phyloP scores from a whole-genome alignment of 495 filamentous ascomycete species.

The Podospora bellae-mahoneyi region DNA sequence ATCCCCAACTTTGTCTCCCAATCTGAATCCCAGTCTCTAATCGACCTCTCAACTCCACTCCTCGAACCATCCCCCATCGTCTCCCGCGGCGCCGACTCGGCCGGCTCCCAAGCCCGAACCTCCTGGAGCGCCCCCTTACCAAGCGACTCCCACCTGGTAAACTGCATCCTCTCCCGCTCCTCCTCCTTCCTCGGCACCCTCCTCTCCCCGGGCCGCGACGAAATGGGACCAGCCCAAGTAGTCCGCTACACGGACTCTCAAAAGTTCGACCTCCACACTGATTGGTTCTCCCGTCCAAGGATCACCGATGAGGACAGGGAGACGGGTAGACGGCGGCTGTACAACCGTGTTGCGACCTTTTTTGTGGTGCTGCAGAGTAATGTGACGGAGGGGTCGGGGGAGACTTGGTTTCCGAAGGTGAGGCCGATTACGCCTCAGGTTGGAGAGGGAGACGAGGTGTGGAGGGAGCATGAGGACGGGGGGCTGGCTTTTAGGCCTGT shows the following conservation, averaged over 20 bases:
- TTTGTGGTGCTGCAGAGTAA: constrained; percentile 37
- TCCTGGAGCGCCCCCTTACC: constrained; percentile 40
- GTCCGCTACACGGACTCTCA: constrained; percentile 43
- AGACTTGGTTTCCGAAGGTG: constrained; percentile 46
- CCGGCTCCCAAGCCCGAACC: constrained; percentile 33
- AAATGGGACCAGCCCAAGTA: constrained; percentile 42
- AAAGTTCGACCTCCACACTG: constrained; percentile 42
- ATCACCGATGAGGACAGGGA: constrained; percentile 24
- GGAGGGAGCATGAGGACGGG: constrained; percentile 41
- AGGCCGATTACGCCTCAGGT: constrained; percentile 11
- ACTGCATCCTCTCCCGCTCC: constrained; percentile 38
- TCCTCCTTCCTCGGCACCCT: constrained; percentile 40
- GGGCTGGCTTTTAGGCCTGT: constrained; percentile 47
- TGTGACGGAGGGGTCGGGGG: constrained; percentile 32
- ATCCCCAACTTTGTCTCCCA: constrained; percentile 35
- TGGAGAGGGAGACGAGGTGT: constrained; percentile 18
- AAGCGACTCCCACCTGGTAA: constrained; percentile 27
- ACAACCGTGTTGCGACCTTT: constrained; percentile 43
- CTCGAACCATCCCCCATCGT: constrained; percentile 36
- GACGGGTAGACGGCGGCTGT: constrained; percentile 29
- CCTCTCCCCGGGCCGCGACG: constrained; percentile 34
- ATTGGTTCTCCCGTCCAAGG: constrained; percentile 42
- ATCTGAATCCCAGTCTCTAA: constrained; percentile 30
- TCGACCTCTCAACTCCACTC: constrained; percentile 27
- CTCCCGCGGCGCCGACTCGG: constrained; percentile 28